These are phyloP conservation scores for Anisodus tanguticus DNA, from an alignment of 257 asterid genomes.

Conservation along the genomic window DNA sequence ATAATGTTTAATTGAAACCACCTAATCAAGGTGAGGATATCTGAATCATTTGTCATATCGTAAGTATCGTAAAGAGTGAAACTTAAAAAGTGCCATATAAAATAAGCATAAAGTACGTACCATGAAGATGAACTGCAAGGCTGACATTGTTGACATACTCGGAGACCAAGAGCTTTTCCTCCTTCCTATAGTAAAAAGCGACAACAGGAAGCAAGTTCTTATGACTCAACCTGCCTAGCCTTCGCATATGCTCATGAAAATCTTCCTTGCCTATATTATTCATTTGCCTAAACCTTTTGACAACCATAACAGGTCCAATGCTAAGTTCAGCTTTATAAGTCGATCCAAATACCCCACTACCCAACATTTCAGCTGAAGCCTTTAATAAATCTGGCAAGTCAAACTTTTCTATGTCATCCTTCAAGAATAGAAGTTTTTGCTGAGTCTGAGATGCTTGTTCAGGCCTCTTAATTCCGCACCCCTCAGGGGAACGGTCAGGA, in stretches of 20 bases:
- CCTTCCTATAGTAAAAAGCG: slow-evolving; percentile 83
- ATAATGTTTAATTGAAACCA: neutral
- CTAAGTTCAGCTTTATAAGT: slow-evolving; percentile 74
- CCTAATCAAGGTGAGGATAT: neutral
- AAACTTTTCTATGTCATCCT: slow-evolving; percentile 55
- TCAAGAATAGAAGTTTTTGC: slow-evolving; percentile 64
- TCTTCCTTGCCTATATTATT: slow-evolving; percentile 72
- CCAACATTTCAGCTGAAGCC: slow-evolving; percentile 92
- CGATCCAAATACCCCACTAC: slow-evolving; percentile 82
- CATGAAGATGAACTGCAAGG: slow-evolving; percentile 86
- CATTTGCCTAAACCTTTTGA: slow-evolving; percentile 87
- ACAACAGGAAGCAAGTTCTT: slow-evolving; percentile 69
- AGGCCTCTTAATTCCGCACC: slow-evolving; percentile 32
- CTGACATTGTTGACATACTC: slow-evolving; percentile 62
- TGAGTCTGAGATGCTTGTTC: slow-evolving; percentile 36
- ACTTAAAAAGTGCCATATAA: too few relatives aligned
- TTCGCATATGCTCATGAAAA: slow-evolving; percentile 86
- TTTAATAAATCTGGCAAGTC: slow-evolving; percentile 78
- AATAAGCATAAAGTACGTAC: slow-evolving; percentile 39
- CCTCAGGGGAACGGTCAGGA: slow-evolving; percentile 27
- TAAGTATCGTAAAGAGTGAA: neutral
- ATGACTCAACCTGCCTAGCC: slow-evolving; percentile 73
- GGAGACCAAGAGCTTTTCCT: slow-evolving; percentile 81
- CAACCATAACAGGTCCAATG: slow-evolving; percentile 57
- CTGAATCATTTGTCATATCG: neutral